Evolutionary conservation across 495 filamentous ascomycete species (phyloP), one percentile per base, ranked within the genome.

Genomic region (Aeminium ludgeri): DNA sequence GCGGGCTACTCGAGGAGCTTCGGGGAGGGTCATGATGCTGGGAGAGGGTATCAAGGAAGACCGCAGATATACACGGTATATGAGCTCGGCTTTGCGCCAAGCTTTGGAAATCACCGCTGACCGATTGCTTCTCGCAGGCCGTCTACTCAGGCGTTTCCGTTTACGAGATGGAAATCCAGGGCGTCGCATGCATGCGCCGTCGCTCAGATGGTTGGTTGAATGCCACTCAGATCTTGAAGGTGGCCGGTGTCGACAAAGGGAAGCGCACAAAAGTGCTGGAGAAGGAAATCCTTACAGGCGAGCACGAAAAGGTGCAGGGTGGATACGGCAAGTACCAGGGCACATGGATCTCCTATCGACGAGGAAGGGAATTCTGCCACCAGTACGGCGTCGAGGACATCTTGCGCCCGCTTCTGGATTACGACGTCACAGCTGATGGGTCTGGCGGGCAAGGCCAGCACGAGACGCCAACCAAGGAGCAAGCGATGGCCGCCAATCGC

Each of bases 321-420:
- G 91, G 89, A 6, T 97, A 97, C 54, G 89, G 89, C 36, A 94
- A 94, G 66, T 97, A 96, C 53, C 89, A 97, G 61, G 89, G 89
- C 15, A 97, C 89, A 2, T 97, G 89, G 89, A 89, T 96, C 39
- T 83, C 79, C 48, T 95, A 87, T 54, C 74, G 81, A 31, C 70
- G 87, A 39, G 89, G 87, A 2, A 71, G 91, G 25, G 84, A 93
- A 42, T 85, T 97, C 43, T 95, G 89, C 50, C 76, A 76, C 32
- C 82, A 92, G 56, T 95, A 97, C 55, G 81, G 84, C 18, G 89
- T 97, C 20, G 85, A 92, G 52, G 85, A 93, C 51, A 41, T 89
- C 13, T 62, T 97, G 33, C 67, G 76, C 31, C 85, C 84, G 20
- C 69, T 97, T 16, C 65, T 97, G 23, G 85, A 82, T 34, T 89